phyloP scores from a whole-genome alignment of 1,284 basidiomycete genomes.

The Wolfiporia cocos region DNA sequence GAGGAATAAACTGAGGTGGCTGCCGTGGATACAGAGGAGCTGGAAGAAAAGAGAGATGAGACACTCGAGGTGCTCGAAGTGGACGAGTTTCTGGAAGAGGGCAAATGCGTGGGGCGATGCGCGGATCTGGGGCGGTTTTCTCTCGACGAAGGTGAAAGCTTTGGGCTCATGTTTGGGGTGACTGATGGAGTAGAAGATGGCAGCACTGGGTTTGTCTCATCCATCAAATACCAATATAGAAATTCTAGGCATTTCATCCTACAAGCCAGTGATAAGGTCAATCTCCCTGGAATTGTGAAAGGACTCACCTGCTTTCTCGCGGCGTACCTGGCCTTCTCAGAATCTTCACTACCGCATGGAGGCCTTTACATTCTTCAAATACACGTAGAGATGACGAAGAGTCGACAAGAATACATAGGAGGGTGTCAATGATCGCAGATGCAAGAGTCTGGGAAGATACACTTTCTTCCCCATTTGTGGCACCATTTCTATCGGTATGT shows the following conservation, averaged over 20 bases:
- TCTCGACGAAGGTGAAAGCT: constrained; percentile 7
- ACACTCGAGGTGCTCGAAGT: constrained; percentile 30
- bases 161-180: constrained; percentile 3
- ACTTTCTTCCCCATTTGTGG: constrained; percentile 20
- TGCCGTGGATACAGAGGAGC: constrained; percentile 26
- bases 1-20: constrained; percentile 16
- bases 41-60: constrained; percentile 23
- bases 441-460: constrained; percentile 29
- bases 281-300: not conserved
- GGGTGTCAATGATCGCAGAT: constrained; percentile 70
- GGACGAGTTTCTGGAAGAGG: constrained; percentile 18
- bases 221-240: constrained; percentile 86
- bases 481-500: constrained; percentile 11
- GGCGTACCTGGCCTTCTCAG: constrained; percentile 78
- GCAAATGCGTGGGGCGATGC: constrained; percentile 17
- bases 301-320: constrained; percentile 72
- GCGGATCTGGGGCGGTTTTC: not conserved
- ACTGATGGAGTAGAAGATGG: not conserved
- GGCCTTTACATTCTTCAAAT: constrained; percentile 73
- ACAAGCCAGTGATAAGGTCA: not conserved
- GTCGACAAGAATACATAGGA: constrained; percentile 83
- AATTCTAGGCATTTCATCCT: constrained; percentile 95
- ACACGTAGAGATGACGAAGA: constrained; percentile 62
- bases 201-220: constrained; percentile 48
- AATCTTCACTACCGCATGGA: constrained; percentile 76